These are phyloP conservation scores for Curvularia verruculosa DNA, from an alignment of 2,329 filamentous ascomycete species.

Conservation along the genomic window DNA sequence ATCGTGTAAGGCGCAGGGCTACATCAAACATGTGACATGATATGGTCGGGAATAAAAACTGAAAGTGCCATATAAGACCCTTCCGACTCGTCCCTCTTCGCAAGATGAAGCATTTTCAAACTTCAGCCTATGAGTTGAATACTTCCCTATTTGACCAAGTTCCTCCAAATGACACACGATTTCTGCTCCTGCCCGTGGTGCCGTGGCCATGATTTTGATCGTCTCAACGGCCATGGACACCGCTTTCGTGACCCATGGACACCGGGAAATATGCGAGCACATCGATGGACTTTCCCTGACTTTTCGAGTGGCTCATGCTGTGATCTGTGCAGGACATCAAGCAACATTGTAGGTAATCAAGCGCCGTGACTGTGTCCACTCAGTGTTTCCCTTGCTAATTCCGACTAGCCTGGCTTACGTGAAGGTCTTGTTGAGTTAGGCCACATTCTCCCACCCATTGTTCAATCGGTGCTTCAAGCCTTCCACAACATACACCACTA, in stretches of 20 bases:
- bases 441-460: background rate
- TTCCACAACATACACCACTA: slow-evolving; percentile 19
- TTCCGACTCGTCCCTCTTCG: no score
- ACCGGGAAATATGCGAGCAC: background rate
- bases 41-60: background rate
- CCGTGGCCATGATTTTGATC: background rate
- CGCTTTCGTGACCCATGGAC: slow-evolving; percentile 6
- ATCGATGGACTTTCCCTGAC: slow-evolving; percentile 12
- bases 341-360: slow-evolving; percentile 8
- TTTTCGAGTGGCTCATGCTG: slow-evolving; percentile 12
- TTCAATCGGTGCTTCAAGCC: background rate
- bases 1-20: slow-evolving; percentile 13
- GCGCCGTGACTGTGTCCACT: no score
- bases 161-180: slow-evolving; percentile 5
- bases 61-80: slow-evolving; percentile 4
- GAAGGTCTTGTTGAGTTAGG: slow-evolving; percentile 7
- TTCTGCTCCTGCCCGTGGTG: slow-evolving; percentile 9
- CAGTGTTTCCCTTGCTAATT: background rate
- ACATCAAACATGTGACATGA: slow-evolving; percentile 1
- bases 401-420: slow-evolving; percentile 11
- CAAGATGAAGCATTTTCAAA: background rate
- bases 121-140: background rate
- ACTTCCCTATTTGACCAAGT: background rate
- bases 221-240: slow-evolving; percentile 4
- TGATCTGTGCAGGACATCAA: slow-evolving; percentile 14